Evolutionary conservation across 352 stramenopile species (phyloP).

Genomic region (Phytophthora pinifolia): DNA sequence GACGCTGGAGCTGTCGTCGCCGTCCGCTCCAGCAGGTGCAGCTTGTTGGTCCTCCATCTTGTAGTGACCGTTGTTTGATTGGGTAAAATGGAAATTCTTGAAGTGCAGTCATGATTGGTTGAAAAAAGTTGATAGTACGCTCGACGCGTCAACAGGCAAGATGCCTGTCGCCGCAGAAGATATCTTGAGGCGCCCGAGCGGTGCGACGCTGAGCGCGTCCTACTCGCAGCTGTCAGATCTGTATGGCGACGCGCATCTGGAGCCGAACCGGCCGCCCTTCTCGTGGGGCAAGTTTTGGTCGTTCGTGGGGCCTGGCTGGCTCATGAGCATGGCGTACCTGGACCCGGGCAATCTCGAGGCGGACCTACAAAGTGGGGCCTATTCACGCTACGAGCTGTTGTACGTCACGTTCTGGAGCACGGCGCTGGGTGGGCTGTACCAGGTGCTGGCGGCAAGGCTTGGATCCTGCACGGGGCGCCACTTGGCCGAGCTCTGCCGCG

Average conservation of each 20-base stretch:
- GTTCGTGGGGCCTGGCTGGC: slow-evolving; percentile 44
- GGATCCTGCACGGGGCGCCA: slow-evolving; percentile 86
- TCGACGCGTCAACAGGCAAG: slow-evolving; percentile 9
- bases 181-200: slow-evolving; percentile 11
- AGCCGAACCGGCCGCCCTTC: slow-evolving; percentile 31
- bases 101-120: slow-evolving; percentile 3
- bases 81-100: slow-evolving; percentile 5
- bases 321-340: slow-evolving; percentile 68
- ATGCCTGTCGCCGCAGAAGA: slow-evolving; percentile 16
- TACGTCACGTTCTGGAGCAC: slow-evolving; percentile 88
- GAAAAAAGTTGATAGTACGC: neutral
- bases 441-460: slow-evolving; percentile 86
- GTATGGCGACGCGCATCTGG: slow-evolving; percentile 7
- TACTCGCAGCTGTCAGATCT: slow-evolving; percentile 25
- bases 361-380: slow-evolving; percentile 90
- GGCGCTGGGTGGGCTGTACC: slow-evolving; percentile 80
- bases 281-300: slow-evolving; percentile 63
- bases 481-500: slow-evolving; percentile 70
- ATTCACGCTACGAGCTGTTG: slow-evolving; percentile 80
- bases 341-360: slow-evolving; percentile 93
- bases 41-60: slow-evolving; percentile 17
- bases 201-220: slow-evolving; percentile 18
- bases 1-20: neutral
- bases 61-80: slow-evolving; percentile 1
- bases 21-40: neutral